These are phyloP conservation scores for Russula dissimulans DNA, from an alignment of 768 basidiomycete species.

Conservation along the genomic window DNA sequence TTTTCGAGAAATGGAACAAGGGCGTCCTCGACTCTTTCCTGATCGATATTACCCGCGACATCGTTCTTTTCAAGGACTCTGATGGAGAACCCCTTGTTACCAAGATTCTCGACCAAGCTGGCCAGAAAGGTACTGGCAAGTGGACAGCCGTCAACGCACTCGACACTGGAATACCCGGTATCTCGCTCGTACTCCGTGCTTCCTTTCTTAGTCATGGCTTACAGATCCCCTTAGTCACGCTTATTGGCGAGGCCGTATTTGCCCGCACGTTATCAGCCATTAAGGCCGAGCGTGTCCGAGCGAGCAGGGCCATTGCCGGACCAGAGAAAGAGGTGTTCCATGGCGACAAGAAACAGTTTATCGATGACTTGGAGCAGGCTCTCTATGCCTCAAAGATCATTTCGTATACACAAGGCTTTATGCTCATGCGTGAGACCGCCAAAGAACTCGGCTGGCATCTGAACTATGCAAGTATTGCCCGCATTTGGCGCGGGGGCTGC, in stretches of 20 bases:
- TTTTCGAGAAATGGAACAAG: conserved; percentile 94
- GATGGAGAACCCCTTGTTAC: conserved; percentile 85
- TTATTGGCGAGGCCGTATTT: conserved; percentile 99
- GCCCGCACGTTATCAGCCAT: conserved; percentile 95
- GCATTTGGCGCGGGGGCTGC: conserved; percentile 99
- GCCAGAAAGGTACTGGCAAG: conserved; percentile 99
- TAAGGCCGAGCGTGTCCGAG: conserved; percentile 91
- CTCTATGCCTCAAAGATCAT: conserved; percentile 99
- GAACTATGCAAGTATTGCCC: conserved; percentile 96
- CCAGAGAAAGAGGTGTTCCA: conserved; percentile 91
- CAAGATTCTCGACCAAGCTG: conserved; percentile 94
- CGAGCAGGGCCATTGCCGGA: conserved; percentile 83
- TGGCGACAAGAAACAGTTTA: conserved; percentile 97
- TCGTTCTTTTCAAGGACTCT: conserved; percentile 94
- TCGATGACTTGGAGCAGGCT: conserved; percentile 98
- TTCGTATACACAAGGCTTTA: conserved; percentile 99
- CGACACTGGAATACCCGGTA: conserved; percentile 82
- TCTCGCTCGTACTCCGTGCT: conserved; percentile 22
- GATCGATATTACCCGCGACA: conserved; percentile 95
- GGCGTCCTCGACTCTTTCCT: conserved; percentile 99
- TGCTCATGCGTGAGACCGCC: conserved; percentile 97
- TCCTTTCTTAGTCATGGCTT: conserved; percentile 2
- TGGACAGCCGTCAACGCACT: conserved; percentile 98
- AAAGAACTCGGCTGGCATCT: conserved; percentile 89
- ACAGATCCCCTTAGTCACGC: conserved; percentile 55